A percentile compares a stretch with the other conserved stretches of the same genome.
Conservation (phyloP, 2,329 filamentous ascomycete genomes). For the Tolypocladium nubicola region DNA sequence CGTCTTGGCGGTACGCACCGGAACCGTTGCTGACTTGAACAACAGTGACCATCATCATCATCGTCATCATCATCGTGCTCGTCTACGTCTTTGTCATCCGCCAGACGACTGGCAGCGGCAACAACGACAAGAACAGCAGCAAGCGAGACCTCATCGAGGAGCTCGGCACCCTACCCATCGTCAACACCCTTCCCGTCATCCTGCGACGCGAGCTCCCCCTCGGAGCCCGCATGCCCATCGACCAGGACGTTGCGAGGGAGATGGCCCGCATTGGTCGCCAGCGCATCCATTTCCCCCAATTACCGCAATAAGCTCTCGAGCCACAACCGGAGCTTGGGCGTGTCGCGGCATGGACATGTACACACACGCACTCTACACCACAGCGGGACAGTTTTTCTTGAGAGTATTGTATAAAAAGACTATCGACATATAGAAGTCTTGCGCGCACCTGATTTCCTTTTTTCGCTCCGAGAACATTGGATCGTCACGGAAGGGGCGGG, state of each 20-base stretch:
- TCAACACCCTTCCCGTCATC: neutral
- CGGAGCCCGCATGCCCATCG: conserved; percentile 2
- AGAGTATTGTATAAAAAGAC: conserved; percentile 8
- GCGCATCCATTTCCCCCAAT: conserved; percentile 14
- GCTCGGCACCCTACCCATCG: neutral
- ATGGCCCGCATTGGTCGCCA: conserved; percentile 9
- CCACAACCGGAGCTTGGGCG: neutral
- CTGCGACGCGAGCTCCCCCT: neutral
- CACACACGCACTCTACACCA: neutral
- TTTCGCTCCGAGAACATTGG: neutral
- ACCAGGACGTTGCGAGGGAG: conserved; percentile 1
- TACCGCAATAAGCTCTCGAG: conserved; percentile 5
- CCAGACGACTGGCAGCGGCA: conserved; percentile 13
- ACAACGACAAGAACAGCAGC: conserved; percentile 14
- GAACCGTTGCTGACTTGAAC: conserved; percentile 13
- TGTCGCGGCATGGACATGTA: conserved; percentile 2
- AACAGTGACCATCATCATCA: conserved; percentile 39
- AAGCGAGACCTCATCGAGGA: conserved; percentile 19
- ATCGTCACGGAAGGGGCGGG: neutral
- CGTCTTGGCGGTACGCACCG: neutral
- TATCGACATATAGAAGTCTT: conserved; percentile 6
- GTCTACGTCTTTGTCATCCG: conserved; percentile 35
- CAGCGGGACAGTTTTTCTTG: conserved; percentile 4
- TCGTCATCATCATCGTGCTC: conserved; percentile 41
- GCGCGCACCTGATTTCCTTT: neutral